A percentile compares a stretch with the other conserved stretches of the same genome.
Conservation (phyloP, 306 rosid species). For the Rubus idaeus region DNA sequence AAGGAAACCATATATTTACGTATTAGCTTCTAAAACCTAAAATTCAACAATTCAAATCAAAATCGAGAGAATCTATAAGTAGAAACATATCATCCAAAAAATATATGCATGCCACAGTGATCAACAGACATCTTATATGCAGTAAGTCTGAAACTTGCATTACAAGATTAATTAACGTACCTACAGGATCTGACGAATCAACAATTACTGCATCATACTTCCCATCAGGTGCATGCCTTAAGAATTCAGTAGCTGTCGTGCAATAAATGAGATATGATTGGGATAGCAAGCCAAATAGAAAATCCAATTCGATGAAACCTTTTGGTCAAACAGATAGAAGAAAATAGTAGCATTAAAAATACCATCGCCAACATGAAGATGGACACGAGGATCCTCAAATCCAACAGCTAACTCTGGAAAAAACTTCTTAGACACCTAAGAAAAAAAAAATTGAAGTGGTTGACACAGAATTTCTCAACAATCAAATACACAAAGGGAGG, state of each 20-base stretch:
- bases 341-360: constrained; percentile 15
- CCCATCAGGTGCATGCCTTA: constrained; percentile 61
- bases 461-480: constrained; percentile 14
- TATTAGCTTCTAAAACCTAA: not conserved
- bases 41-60: not conserved
- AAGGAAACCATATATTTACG: constrained; percentile 17
- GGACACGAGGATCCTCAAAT: constrained; percentile 92
- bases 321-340: constrained; percentile 17
- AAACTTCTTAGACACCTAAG: constrained; percentile 75
- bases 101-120: constrained; percentile 1
- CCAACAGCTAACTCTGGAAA: constrained; percentile 88
- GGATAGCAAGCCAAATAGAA: not conserved
- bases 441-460: constrained; percentile 22
- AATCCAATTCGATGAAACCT: not conserved
- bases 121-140: not conserved
- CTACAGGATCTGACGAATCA: constrained; percentile 98
- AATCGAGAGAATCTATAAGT: not conserved
- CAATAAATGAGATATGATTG: constrained; percentile 11
- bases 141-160: not conserved
- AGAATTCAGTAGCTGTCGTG: constrained; percentile 76
- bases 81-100: not conserved
- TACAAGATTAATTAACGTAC: constrained; percentile 42
- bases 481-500: not conserved
- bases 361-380: constrained; percentile 93
- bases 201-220: constrained; percentile 89